Conservation (phyloP, 495 filamentous ascomycete species). For the Cairneyella variabilis region DNA sequence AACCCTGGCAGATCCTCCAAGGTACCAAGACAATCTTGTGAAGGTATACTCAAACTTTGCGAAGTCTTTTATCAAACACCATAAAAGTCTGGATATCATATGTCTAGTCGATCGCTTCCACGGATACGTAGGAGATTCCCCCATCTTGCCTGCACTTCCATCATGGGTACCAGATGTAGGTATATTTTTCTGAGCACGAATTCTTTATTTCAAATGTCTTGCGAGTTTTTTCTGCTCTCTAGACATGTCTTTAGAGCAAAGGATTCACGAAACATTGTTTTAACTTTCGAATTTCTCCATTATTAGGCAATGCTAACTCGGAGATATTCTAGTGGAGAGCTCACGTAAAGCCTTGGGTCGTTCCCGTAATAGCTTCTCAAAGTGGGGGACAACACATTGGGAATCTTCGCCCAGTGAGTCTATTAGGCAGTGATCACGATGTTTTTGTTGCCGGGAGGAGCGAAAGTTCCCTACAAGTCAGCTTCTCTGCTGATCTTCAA, state of each 20-base stretch:
- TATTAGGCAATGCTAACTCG: neutral
- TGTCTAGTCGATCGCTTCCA: conserved; percentile 5
- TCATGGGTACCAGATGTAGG: conserved; percentile 7
- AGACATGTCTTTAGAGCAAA: neutral
- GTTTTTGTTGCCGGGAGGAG: neutral
- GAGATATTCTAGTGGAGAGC: neutral
- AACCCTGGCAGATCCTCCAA: conserved; percentile 1
- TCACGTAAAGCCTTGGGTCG: neutral
- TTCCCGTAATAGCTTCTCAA: conserved; percentile 6
- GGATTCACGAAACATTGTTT: neutral
- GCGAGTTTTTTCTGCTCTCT: neutral
- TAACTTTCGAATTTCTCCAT: neutral
- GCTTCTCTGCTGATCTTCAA: neutral
- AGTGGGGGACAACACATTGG: neutral
- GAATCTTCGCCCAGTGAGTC: neutral
- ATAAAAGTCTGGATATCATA: conserved; percentile 9
- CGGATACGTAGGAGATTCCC: neutral
- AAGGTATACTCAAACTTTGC: neutral
- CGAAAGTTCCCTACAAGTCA: neutral
- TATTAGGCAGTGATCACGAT: neutral
- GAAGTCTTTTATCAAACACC: neutral
- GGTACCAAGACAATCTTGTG: neutral
- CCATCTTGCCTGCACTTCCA: neutral
- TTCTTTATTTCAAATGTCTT: neutral
- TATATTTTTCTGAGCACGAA: conserved; percentile 3